Evolutionary conservation across 805 yeast genomes (phyloP), one percentile per base, ranked within the genome.

Genomic region (Starmerella roubikii): DNA sequence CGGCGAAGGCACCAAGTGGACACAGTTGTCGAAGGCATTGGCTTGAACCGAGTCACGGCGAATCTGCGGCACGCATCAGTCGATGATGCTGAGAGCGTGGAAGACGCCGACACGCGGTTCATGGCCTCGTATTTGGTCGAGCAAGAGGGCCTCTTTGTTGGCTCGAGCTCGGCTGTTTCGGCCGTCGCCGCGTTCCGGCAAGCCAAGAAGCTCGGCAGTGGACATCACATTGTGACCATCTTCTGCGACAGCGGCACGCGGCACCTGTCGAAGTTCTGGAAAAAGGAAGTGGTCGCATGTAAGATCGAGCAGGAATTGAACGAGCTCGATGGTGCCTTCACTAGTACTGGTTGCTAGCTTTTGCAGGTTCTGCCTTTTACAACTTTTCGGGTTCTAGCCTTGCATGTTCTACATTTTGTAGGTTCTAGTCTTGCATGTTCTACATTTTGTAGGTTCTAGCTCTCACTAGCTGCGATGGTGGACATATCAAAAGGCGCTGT

Each of bases 1-100:
- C 67, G 97, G 50, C 69, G 96, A 54, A 65, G 98, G 49, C 97
- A 91, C 57, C 98, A 88, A 59, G 97, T 88, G 2, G 98, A 88
- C 57, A 91, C 97, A 0, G 54, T 86, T 2, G 77, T 88, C 3
- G 98, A 88, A 58, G 98, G 98, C 0, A 79, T 88, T 22, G 98
- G 98, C 0, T 61, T 88, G 41, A 91, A 84, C 51, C 65, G 98
- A 46, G 62, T 91, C 20, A 88, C 98, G 0, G 69, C 71, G 52
- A 88, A 88, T 57, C 82, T 88, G 57, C 60, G 66, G 33, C 70
- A 68, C 35, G 97, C 84, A 2, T 68, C 57, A 41, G 75, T 88
- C 12, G 93, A 84, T 54, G 86, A 76, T 45, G 77, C 95, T 0
- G 66, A 82, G 16, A 65, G 85, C 41, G 94, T 88, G 1, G 59